Percentiles rank a stretch among this genome's conserved stretches.
Conservation (phyloP, 2,329 filamentous ascomycete species). For the Pseudogymnoascus sp. region DNA sequence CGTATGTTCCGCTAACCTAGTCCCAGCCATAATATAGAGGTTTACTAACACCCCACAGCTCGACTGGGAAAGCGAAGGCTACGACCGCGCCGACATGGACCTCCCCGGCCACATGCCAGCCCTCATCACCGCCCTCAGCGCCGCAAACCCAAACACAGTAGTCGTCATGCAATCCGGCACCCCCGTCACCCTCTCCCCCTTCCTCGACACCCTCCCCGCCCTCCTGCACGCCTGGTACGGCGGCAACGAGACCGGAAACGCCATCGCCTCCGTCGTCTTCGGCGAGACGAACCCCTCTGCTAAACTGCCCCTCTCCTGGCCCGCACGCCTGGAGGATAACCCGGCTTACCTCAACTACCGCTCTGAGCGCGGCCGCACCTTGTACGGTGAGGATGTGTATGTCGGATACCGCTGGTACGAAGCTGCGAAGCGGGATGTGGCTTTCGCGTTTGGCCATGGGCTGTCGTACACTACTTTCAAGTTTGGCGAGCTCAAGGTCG, state of each 20-base stretch:
- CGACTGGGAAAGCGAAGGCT: constrained; percentile 75
- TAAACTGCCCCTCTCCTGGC: constrained; percentile 68
- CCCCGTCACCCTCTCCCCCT: constrained; percentile 60
- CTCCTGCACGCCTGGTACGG: constrained; percentile 77
- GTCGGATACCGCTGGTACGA: constrained; percentile 78
- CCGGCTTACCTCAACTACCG: constrained; percentile 69
- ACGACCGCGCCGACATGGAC: constrained; percentile 70
- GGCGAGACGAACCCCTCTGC: constrained; percentile 66
- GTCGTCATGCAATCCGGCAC: constrained; percentile 74
- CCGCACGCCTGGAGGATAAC: constrained; percentile 58
- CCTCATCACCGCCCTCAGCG: constrained; percentile 57
- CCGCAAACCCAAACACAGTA: constrained; percentile 59
- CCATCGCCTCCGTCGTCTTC: constrained; percentile 69
- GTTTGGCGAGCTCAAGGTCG: constrained; percentile 42
- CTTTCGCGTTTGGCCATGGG: constrained; percentile 75
- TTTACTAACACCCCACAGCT: constrained; percentile 22
- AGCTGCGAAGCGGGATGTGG: constrained; percentile 52
- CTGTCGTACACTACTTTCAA: constrained; percentile 67
- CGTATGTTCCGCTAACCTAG: constrained; percentile 23
- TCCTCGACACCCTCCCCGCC: constrained; percentile 46
- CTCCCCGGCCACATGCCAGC: constrained; percentile 66
- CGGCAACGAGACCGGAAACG: constrained; percentile 78
- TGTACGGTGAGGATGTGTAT: constrained; percentile 76
- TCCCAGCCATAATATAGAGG: neutral
- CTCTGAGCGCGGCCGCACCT: constrained; percentile 59